Conservation (phyloP, 1,139 yeast genomes). For the Diutina catenulata region DNA sequence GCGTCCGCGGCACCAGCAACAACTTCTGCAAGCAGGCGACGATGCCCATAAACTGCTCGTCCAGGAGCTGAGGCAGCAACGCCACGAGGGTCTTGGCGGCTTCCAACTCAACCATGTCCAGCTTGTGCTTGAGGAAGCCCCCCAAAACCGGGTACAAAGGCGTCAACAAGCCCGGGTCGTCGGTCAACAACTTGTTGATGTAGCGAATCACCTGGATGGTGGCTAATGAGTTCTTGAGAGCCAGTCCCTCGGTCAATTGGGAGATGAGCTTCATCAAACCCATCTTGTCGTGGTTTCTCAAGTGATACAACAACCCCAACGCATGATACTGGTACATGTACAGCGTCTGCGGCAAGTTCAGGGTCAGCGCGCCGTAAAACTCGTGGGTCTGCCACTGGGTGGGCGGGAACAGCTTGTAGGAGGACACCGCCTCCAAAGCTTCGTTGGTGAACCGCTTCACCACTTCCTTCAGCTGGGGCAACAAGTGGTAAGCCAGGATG, state of each 20-base stretch:
- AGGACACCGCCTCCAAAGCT: slow-evolving; percentile 73
- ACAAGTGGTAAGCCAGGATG: slow-evolving; percentile 77
- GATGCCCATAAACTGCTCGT: slow-evolving; percentile 54
- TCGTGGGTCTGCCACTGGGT: slow-evolving; percentile 44
- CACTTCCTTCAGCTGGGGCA: slow-evolving; percentile 83
- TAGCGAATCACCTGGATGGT: slow-evolving; percentile 77
- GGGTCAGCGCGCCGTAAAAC: slow-evolving; percentile 36
- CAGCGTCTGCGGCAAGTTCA: slow-evolving; percentile 52
- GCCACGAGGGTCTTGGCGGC: slow-evolving; percentile 77
- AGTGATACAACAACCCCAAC: slow-evolving; percentile 74
- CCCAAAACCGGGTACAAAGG: slow-evolving; percentile 55
- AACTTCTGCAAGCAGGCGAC: slow-evolving; percentile 64
- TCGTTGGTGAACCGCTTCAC: slow-evolving; percentile 92
- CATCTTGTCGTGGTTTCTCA: slow-evolving; percentile 88
- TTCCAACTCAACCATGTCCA: slow-evolving; percentile 87
- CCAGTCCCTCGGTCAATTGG: slow-evolving; percentile 51
- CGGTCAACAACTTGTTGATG: slow-evolving; percentile 55
- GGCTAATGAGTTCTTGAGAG: slow-evolving; percentile 65
- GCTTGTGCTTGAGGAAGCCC: slow-evolving; percentile 66
- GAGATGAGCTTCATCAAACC: slow-evolving; percentile 86
- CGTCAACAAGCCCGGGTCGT: slow-evolving; percentile 42
- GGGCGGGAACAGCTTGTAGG: slow-evolving; percentile 57
- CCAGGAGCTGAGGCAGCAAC: slow-evolving; percentile 45
- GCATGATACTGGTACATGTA: slow-evolving; percentile 94
- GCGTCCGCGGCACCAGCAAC: slow-evolving; percentile 79